A percentile compares a stretch with the other conserved stretches of the same genome.
phyloP scores from a whole-genome alignment of 257 asterid species.

The Penstemon eatonii region DNA sequence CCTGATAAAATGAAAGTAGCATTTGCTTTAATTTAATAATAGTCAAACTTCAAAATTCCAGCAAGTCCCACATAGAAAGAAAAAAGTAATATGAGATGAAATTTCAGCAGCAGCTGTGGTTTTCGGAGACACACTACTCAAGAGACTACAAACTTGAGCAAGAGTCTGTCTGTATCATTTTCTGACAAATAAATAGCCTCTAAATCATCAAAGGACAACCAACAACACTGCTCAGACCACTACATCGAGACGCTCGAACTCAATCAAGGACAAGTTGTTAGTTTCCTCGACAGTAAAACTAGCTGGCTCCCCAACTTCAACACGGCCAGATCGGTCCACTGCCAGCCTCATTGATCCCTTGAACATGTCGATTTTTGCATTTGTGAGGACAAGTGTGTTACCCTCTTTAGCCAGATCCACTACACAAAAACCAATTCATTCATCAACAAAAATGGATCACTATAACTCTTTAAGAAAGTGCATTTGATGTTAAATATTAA shows the following conservation, averaged over 20 bases:
- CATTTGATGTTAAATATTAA: no score
- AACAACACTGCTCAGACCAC: constrained; percentile 41
- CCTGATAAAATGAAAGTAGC: no score
- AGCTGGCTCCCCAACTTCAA: constrained; percentile 56
- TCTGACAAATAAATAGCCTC: no score
- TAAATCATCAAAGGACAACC: no score
- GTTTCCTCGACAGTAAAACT: constrained; percentile 55
- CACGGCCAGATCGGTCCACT: constrained; percentile 65
- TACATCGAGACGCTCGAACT: constrained; percentile 70
- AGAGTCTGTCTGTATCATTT: no score
- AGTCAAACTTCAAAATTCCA: no score
- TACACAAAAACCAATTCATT: constrained; percentile 26
- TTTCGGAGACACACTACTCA: no score
- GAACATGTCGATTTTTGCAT: constrained; percentile 77
- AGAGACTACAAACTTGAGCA: no score
- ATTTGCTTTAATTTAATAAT: no score
- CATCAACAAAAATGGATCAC: constrained; percentile 18
- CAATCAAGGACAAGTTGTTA: constrained; percentile 68
- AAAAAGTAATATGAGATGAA: no score
- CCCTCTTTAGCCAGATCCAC: constrained; percentile 77
- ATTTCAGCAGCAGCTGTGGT: no score
- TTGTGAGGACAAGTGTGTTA: constrained; percentile 54
- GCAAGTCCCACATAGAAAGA: no score
- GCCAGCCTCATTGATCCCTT: constrained; percentile 87
- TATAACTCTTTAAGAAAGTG: neutral